Conservation (phyloP, 2,329 filamentous ascomycete genomes). For the Pestalotiopsis sp. region DNA sequence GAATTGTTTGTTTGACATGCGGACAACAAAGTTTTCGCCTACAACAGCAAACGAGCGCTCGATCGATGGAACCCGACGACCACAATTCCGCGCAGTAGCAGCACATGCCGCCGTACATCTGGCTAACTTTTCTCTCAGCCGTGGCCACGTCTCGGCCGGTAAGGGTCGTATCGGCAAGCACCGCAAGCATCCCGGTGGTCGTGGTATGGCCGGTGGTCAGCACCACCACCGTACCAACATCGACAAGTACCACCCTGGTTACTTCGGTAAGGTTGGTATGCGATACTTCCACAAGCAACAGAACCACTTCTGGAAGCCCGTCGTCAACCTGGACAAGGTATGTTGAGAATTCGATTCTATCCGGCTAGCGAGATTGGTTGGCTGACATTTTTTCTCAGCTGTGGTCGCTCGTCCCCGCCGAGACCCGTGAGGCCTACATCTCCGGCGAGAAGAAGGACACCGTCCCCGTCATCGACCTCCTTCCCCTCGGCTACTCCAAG, state of each 20-base stretch:
- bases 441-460: conserved; percentile 80
- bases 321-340: conserved; percentile 99
- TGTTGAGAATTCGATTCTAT: conserved; percentile 24
- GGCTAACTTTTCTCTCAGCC: conserved; percentile 54
- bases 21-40: neutral
- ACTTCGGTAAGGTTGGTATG: conserved; percentile 98
- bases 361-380: conserved; percentile 13
- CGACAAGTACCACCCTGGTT: conserved; percentile 90
- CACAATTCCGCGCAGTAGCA: neutral
- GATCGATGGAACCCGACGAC: neutral
- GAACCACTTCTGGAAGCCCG: conserved; percentile 98
- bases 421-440: conserved; percentile 93
- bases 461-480: conserved; percentile 96
- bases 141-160: conserved; percentile 97
- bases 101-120: conserved; percentile 28
- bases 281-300: conserved; percentile 94
- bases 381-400: conserved; percentile 61
- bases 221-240: conserved; percentile 95
- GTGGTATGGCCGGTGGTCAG: conserved; percentile 95
- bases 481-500: conserved; percentile 97
- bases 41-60: neutral
- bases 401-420: conserved; percentile 90
- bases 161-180: conserved; percentile 99
- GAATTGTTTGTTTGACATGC: neutral
- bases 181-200: conserved; percentile 85